Base-by-base conservation (phyloP, 2,329 filamentous ascomycete genomes). In the Neonectria ditissima region DNA sequence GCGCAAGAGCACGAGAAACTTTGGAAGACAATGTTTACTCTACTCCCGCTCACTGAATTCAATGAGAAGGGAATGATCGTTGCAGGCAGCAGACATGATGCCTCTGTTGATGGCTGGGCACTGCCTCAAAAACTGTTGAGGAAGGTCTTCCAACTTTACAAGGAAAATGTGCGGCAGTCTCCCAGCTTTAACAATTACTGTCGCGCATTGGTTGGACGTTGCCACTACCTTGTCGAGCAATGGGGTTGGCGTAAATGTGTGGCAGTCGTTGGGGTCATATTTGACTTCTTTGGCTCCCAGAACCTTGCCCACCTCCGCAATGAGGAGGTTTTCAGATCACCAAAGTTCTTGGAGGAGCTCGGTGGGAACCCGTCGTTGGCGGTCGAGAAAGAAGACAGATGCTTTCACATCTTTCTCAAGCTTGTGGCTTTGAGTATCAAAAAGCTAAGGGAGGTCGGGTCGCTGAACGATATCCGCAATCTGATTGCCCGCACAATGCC, bases 391-490 rank as follows among this genome's bases (percentile, higher is more conserved):
- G 82, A 85, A 44, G 89, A 92, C 70, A 81, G 82, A 20, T 91
- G 88, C 70, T 92, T 91, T 68, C 89, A 91, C 71, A 84, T 91
- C 22, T 89, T 91, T 55, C 79, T 91, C 54, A 92, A 91, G 73
- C 81, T 90, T 16, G 75, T 91, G 37, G 89, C 84, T 1, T 69
- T 89, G 52, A 83, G 84, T 37, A 86, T 91, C 45, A 80, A 81
- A 48, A 82, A 82, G 47, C 78, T 91, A 41, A 79, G 78, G 32
- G 77, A 80, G 5, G 75, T 78, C n/a, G 82, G 80, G 2, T 79
- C 84, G 11, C 72, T 76, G 11, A 91, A 89, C 43, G 86, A 89
- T 50, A 83, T 90, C 59, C 81, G 82, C 20, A 91, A 91, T 65
- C 71, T 92, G 18, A 81, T 91, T 8, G 81, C 87, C 14, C 84